These are phyloP conservation scores for Tetrastigma voinierianum DNA, from an alignment of 164 flowering plant genomes.

Conservation along the genomic window DNA sequence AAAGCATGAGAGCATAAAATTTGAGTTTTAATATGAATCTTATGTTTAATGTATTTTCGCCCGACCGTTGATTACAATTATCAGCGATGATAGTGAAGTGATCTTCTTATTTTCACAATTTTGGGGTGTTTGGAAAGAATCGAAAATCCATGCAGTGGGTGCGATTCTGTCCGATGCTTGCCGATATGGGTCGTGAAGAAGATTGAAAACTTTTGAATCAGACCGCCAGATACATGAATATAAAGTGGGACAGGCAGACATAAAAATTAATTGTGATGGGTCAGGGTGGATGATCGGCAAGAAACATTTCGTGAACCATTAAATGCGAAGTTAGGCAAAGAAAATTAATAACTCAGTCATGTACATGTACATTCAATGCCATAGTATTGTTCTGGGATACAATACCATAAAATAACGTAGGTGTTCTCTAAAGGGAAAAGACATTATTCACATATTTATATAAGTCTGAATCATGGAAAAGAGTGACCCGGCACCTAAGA, in stretches of 20 bases:
- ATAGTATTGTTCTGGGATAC: not conserved
- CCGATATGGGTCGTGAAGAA: not conserved
- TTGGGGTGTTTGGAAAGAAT: too few relatives aligned
- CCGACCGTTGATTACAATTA: too few relatives aligned
- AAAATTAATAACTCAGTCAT: not conserved
- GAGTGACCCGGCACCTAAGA: too few relatives aligned
- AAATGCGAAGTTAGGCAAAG: not conserved
- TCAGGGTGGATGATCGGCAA: not conserved
- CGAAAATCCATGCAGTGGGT: too few relatives aligned
- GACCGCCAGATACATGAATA: not conserved
- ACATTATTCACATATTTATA: too few relatives aligned
- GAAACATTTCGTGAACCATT: not conserved
- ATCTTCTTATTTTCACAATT: too few relatives aligned
- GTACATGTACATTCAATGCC: slow-evolving; percentile 2
- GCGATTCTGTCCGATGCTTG: too few relatives aligned
- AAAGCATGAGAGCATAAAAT: too few relatives aligned
- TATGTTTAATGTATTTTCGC: too few relatives aligned
- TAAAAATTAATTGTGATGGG: not conserved
- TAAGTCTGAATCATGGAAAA: too few relatives aligned
- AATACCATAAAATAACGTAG: not conserved
- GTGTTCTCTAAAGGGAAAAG: not conserved
- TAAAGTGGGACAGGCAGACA: not conserved
- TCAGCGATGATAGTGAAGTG: too few relatives aligned
- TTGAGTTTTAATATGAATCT: too few relatives aligned
- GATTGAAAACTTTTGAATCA: not conserved